Evolutionary conservation across 108 stramenopile species (phyloP).

Genomic region (Cyclotella choctawhatcheeana): DNA sequence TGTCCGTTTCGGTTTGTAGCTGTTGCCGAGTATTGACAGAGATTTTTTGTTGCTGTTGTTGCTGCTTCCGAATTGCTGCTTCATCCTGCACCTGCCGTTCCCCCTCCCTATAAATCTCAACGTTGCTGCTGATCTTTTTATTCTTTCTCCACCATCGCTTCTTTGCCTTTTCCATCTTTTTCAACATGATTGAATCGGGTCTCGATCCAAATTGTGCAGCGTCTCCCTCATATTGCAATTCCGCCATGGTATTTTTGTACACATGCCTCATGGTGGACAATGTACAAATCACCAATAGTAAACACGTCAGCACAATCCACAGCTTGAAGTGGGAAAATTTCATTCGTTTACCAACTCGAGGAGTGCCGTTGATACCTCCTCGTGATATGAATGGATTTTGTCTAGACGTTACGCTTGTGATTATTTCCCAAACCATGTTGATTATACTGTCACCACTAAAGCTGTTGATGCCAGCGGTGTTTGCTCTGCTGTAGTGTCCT

Average conservation of each 20-base stretch:
- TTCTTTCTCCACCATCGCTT: conserved; percentile 19
- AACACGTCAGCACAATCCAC: conserved; percentile 6
- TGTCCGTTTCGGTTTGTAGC: neutral
- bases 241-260: neutral
- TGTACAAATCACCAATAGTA: conserved; percentile 19
- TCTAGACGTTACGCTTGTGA: neutral
- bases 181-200: conserved; percentile 11
- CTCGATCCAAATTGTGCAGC: neutral
- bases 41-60: conserved; percentile 9
- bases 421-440: neutral
- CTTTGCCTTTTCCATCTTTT: conserved; percentile 45
- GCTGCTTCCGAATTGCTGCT: neutral
- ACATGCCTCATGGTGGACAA: conserved; percentile 28
- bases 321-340: conserved; percentile 25
- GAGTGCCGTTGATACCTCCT: neutral
- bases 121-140: neutral
- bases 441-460: neutral
- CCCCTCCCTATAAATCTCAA: neutral
- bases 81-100: neutral
- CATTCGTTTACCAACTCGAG: neutral
- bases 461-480: neutral
- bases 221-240: neutral
- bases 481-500: neutral
- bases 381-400: neutral
- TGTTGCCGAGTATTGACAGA: neutral